Evolutionary conservation across 1,284 basidiomycete species (phyloP).

Genomic region (Leucoagaricus sp.): DNA sequence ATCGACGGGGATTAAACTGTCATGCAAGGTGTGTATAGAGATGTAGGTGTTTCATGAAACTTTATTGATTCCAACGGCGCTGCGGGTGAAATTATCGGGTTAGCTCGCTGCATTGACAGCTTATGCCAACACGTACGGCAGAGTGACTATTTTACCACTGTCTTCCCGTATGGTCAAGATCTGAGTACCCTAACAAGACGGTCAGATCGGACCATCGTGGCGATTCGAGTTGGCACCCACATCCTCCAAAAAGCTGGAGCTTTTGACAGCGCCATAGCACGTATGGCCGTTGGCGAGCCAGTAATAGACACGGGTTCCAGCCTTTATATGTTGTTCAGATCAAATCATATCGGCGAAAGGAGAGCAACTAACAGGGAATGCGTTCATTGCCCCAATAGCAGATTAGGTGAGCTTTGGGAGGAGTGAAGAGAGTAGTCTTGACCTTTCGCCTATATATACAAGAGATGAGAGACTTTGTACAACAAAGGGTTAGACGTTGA

Average conservation of each 20-base stretch:
- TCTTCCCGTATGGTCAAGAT: conserved; percentile 54
- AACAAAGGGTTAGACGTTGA: not conserved
- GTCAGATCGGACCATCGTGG: conserved; percentile 14
- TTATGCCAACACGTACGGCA: conserved; percentile 53
- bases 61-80: conserved; percentile 52
- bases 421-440: conserved; percentile 11
- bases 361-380: conserved; percentile 46
- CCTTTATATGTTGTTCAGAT: conserved; percentile 36
- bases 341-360: not conserved
- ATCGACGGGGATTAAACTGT: conserved; percentile 11
- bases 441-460: conserved; percentile 19
- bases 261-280: conserved; percentile 57
- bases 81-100: conserved; percentile 29
- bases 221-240: conserved; percentile 37
- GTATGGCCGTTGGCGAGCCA: conserved; percentile 55
- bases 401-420: conserved; percentile 18
- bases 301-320: conserved; percentile 66
- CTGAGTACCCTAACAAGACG: conserved; percentile 53
- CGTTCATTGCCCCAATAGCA: conserved; percentile 70
- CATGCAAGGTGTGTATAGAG: conserved; percentile 2
- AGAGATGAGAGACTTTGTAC: not conserved
- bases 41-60: conserved; percentile 42
- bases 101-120: conserved; percentile 10
- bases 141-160: conserved; percentile 40
- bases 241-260: conserved; percentile 50